Percentiles rank a stretch among this genome's conserved stretches.
Conservation (phyloP, 371 early-diverging fungal species). For the Syncephalastrum racemosum region DNA sequence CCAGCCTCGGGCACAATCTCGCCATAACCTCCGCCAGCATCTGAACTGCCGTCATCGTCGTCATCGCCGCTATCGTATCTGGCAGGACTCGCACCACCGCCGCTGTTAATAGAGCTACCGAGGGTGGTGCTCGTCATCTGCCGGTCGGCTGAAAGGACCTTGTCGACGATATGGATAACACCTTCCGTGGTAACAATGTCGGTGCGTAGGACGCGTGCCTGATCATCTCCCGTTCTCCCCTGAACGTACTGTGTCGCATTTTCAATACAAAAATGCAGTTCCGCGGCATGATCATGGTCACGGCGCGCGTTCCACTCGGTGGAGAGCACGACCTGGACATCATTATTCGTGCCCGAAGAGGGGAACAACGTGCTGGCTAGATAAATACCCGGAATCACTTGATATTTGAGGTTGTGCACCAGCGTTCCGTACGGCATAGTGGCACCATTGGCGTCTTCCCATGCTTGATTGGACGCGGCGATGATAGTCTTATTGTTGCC, state of each 20-base stretch:
- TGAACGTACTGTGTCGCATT: conserved; percentile 4
- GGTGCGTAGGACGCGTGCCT: conserved; percentile 16
- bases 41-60: too few relatives aligned
- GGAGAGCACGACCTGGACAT: conserved; percentile 8
- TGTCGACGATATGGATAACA: conserved; percentile 30
- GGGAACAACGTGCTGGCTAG: conserved; percentile 13
- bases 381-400: conserved; percentile 25
- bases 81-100: too few relatives aligned
- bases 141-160: conserved; percentile 20
- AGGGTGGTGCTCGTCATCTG: not conserved
- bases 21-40: too few relatives aligned
- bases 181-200: conserved; percentile 26
- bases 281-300: not conserved
- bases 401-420: conserved; percentile 29
- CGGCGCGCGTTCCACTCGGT: conserved; percentile 7
- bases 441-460: conserved; percentile 21
- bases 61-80: too few relatives aligned
- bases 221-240: conserved; percentile 9
- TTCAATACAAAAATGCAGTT: not conserved
- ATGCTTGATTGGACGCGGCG: conserved; percentile 27
- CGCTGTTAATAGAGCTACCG: not conserved
- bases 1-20: too few relatives aligned
- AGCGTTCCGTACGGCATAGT: conserved; percentile 28
- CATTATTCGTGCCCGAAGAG: not conserved
- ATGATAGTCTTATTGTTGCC: conserved; percentile 28